Conservation (phyloP, 1,139 yeast species). For the Lodderomyces oxycetoniae region DNA sequence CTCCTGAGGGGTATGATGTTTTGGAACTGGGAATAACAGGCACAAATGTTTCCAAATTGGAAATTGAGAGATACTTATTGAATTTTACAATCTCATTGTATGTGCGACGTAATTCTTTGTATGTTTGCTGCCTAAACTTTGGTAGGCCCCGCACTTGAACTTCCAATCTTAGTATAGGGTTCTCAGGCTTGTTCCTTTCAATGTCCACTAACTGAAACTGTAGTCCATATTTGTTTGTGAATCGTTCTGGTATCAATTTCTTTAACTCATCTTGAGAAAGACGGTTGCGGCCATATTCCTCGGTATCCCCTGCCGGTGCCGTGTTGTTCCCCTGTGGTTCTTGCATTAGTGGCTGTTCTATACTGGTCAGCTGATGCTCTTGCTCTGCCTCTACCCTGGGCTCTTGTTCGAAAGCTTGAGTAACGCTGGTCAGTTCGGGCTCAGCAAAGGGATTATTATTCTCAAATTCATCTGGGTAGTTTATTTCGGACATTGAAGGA, state of each 20-base stretch:
- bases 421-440: constrained; percentile 16
- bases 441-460: constrained; percentile 61
- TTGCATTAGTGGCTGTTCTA: constrained; percentile 7
- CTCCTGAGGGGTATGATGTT: constrained; percentile 77
- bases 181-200: constrained; percentile 39
- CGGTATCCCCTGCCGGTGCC: too few relatives aligned
- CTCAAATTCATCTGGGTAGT: constrained; percentile 62
- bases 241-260: constrained; percentile 49
- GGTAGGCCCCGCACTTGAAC: constrained; percentile 54
- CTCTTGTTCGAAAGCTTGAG: constrained; percentile 1
- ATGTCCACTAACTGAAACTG: constrained; percentile 27
- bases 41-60: constrained; percentile 88
- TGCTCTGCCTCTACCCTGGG: constrained; percentile 1
- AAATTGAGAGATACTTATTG: constrained; percentile 70
- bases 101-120: constrained; percentile 76
- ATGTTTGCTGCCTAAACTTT: constrained; percentile 64
- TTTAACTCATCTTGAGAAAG: constrained; percentile 35
- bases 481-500: constrained; percentile 21
- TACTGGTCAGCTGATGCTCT: constrained; percentile 4
- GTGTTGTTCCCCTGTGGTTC: constrained; percentile 2
- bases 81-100: constrained; percentile 72
- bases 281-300: constrained; percentile 5
- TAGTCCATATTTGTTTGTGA: constrained; percentile 31
- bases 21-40: constrained; percentile 77
- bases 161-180: constrained; percentile 43